Base-by-base conservation (phyloP, 2,329 filamentous ascomycete genomes). In the Epichloe uncinata region DNA sequence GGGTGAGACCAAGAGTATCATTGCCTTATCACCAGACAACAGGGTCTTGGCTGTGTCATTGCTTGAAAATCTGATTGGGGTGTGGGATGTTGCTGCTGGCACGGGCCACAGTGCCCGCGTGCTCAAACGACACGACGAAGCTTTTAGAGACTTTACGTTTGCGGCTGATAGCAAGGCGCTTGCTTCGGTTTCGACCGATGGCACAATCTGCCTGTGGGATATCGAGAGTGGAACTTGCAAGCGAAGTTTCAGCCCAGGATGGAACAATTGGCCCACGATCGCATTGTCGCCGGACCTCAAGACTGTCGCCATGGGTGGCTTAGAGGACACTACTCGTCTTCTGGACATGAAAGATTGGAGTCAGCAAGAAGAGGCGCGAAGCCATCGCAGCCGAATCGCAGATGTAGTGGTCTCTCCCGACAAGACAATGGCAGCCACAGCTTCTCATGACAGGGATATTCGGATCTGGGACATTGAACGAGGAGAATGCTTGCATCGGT, bases 251-350 rank as follows among this genome's bases (percentile, higher is more conserved):
- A 53, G 51, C 35, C 51, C 51, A 15, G 51, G 51, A 35, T 53
- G 51, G 51, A 53, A 49, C 38, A 53, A 53, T 35, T 53, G 51
- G 51, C 51, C 51, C 37, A 53, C 46, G 11, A 53, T 53, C 34
- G 51, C 51, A n/a, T 34, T 53, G 11, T 53, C 51, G 8, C 51
- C 51, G 22, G 51, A 53, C 22, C 49, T 51, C 42, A 51, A 42
- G 42, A 51, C 46, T 20, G 34, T 53, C 20, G 51, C 51, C 49
- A 53, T 53, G 51, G 48, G 45, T 22, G 51, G 51, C 42, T 35
- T 51, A 30, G 51, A 53, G 37, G 45, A 50, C 16, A 53, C 51
- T 3, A 51, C 49, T 18, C 51, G 51, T 40, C 42, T 53, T n/a
- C 49, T 53, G 16, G 48, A 47, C n/a, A 49, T 46, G 26, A 43